Evolutionary conservation across 495 filamentous ascomycete genomes (phyloP).

Genomic region (Hypoxylon rickii): DNA sequence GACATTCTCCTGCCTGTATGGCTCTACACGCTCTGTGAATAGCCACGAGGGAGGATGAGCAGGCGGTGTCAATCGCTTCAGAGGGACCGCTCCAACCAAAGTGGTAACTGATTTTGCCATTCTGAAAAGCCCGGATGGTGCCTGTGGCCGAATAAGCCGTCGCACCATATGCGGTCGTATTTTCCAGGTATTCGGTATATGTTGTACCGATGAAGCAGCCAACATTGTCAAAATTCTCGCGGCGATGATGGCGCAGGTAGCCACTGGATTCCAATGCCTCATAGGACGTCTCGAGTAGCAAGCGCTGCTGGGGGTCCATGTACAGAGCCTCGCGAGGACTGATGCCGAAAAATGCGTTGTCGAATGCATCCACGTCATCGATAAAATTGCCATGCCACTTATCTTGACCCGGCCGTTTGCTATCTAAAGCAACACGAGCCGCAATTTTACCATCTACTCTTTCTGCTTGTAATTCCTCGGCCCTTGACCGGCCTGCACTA

Average conservation of each 20-base stretch:
- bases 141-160: slow-evolving; percentile 33
- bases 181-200: slow-evolving; percentile 40
- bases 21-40: slow-evolving; percentile 49
- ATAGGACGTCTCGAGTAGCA: slow-evolving; percentile 54
- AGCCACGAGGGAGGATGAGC: slow-evolving; percentile 53
- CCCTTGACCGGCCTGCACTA: slow-evolving; percentile 20
- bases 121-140: slow-evolving; percentile 31
- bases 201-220: slow-evolving; percentile 41
- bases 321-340: slow-evolving; percentile 50
- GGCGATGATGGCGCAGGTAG: slow-evolving; percentile 17
- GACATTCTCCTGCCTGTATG: slow-evolving; percentile 46
- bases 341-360: slow-evolving; percentile 48
- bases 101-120: slow-evolving; percentile 43
- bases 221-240: slow-evolving; percentile 15
- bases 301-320: slow-evolving; percentile 59
- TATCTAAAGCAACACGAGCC: slow-evolving; percentile 16
- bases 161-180: slow-evolving; percentile 34
- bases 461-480: slow-evolving; percentile 17
- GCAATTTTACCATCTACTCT: slow-evolving; percentile 15
- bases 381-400: slow-evolving; percentile 41
- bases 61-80: slow-evolving; percentile 58
- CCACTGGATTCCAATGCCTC: slow-evolving; percentile 46
- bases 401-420: neutral
- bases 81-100: slow-evolving; percentile 57
- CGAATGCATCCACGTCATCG: slow-evolving; percentile 40